Evolutionary conservation across 2,329 filamentous ascomycete genomes (phyloP).

Genomic region (Verticillium klebahnii): DNA sequence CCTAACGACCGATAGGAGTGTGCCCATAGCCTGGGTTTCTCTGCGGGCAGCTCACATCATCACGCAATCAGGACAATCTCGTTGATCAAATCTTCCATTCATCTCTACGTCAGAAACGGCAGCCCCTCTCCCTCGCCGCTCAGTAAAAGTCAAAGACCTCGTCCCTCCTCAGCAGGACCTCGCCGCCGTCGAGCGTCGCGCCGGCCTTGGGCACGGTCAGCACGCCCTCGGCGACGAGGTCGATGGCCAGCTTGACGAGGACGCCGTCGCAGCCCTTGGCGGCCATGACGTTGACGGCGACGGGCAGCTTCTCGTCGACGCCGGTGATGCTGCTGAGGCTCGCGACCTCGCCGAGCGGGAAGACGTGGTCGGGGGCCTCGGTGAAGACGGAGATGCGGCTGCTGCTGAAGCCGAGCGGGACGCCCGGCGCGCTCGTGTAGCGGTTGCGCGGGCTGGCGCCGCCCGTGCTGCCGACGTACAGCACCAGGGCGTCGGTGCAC

Average conservation of each 20-base stretch:
- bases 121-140: background rate
- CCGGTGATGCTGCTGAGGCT: constrained; percentile 32
- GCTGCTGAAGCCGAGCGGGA: constrained; percentile 41
- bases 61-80: too few species aligned
- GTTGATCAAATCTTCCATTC: background rate
- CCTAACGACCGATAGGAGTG: too few species aligned
- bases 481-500: constrained; percentile 25
- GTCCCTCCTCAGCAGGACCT: constrained; percentile 16
- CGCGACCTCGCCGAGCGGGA: constrained; percentile 35
- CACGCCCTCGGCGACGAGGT: constrained; percentile 44
- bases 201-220: constrained; percentile 40
- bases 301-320: constrained; percentile 47
- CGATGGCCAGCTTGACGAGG: constrained; percentile 47
- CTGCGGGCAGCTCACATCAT: too few species aligned
- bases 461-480: constrained; percentile 18
- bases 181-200: constrained; percentile 18
- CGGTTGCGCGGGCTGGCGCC: constrained; percentile 14
- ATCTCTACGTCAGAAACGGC: too few species aligned
- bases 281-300: constrained; percentile 52
- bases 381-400: constrained; percentile 27
- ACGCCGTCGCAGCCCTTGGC: constrained; percentile 58
- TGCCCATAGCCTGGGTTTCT: too few species aligned
- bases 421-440: constrained; percentile 31
- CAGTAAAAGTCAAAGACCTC: background rate
- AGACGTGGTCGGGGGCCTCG: constrained; percentile 35